Conservation (phyloP, 176 grass and related monocot genomes). For the Carex myosuroides region DNA sequence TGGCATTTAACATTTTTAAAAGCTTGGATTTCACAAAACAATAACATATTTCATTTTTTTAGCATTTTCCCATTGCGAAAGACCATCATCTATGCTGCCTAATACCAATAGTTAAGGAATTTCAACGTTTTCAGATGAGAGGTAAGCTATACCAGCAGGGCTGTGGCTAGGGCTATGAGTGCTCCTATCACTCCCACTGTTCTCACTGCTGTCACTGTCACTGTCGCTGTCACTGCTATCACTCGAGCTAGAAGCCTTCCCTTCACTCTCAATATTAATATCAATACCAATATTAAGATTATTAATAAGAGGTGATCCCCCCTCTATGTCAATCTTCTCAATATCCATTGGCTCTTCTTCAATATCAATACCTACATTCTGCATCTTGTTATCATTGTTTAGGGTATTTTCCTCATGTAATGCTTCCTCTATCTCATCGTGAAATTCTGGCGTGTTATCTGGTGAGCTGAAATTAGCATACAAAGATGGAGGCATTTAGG, state of each 20-base stretch:
- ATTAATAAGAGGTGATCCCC: slow-evolving; percentile 4
- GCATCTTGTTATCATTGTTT: not conserved
- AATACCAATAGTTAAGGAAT: not conserved
- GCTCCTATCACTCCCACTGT: slow-evolving; percentile 75
- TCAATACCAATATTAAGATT: slow-evolving; percentile 11
- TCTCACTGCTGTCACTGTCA: slow-evolving; percentile 83
- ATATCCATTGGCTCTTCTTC: slow-evolving; percentile 36
- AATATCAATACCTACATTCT: not conserved
- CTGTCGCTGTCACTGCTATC: slow-evolving; percentile 81
- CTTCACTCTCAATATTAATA: slow-evolving; percentile 53
- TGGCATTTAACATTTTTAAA: not conserved
- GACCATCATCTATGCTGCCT: not conserved
- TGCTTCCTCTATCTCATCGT: slow-evolving; percentile 10
- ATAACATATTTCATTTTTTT: not conserved
- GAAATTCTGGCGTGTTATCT: slow-evolving; percentile 25
- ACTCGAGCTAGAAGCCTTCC: slow-evolving; percentile 60
- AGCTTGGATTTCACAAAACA: not conserved
- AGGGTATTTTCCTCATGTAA: slow-evolving; percentile 5
- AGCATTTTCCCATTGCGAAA: not conserved
- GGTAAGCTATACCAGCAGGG: slow-evolving; percentile 9
- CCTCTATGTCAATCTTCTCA: slow-evolving; percentile 30
- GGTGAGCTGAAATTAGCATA: slow-evolving; percentile 32
- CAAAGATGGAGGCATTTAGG: not conserved
- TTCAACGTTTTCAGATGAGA: not conserved
- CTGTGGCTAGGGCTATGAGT: slow-evolving; percentile 50